Base-by-base conservation (phyloP, 2,329 filamentous ascomycete genomes). In the Diplodia seriata region DNA sequence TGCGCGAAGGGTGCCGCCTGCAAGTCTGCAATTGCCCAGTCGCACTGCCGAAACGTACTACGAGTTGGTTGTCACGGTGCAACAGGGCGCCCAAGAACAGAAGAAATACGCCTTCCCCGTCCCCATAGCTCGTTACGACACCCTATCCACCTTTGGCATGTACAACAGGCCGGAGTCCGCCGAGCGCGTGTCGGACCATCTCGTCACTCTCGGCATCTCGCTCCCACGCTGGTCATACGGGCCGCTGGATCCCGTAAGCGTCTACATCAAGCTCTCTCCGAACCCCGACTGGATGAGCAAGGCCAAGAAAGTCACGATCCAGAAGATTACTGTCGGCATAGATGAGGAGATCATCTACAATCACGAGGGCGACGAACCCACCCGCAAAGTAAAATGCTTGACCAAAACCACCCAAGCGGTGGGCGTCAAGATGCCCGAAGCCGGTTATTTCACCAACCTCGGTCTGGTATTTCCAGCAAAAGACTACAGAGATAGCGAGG, bases 311-410 rank as follows among this genome's bases (percentile, higher is more conserved):
- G 94, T 98, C 65, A 94, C 92, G 53, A 96, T 99, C 75, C 90
- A 94, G 76, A 95, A 95, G 76, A 95, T 99, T 72, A 97, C 93
- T 1, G 89, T 98, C 51, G 89, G 89, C 14, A 96, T 99, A 73
- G 95, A 98, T 76, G 95, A 99, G 80, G 94, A 98, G 77, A 97
- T 98, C 69, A 96, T 95, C n/a, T 99, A 92, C 81, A 98, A 99
- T 72, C 95, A 95, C 36, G 94, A 98, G 80, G 95, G 95, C 59
- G 95, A 98, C 76, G 95, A 98, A 77, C 93, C 94, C 33, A 91
- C 91, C 38, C 92, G 92, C 72, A 97, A 97, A 79, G 84, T 93
- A 72, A 97, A 97, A 79, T 91, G 90, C 68, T 83, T 99, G 71
- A 90, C 91, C 31, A 95, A 93, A 78, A 91, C 94, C 73, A 90